Base-by-base conservation (phyloP, 2,329 filamentous ascomycete genomes). In the Parastagonospora avenae region DNA sequence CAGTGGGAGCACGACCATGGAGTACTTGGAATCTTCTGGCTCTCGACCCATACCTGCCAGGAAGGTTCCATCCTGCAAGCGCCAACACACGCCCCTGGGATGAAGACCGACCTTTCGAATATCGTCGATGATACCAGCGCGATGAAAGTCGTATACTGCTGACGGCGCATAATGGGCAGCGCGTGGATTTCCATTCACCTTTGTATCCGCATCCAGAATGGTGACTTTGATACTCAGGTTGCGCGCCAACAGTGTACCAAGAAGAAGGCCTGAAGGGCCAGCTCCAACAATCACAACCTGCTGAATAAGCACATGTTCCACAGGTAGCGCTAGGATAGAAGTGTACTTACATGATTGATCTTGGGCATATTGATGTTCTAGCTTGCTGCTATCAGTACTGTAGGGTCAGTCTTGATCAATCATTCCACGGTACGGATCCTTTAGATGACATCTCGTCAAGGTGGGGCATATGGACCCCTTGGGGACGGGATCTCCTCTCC, bases 81-180 rank as follows among this genome's bases (percentile, higher is more conserved):
- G 63, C 79, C 79, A 81, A 54, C 74, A 76, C 42, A 80, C 72
- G 12, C 72, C 68, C 43, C 67, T 64, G 16, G 78, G 74, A 14
- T 72, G 63, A 46, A 81, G 73, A 24, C 79, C 77, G 14, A 72
- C 66, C 8, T 66, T 62, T 16, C 74, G 73, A 11, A 82, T 72
- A 59, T 81, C 77, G n/a, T 80, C 77, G 14, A 87, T 71, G 9
- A 87, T 78, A 1, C 85, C 85, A 0, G 85, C 85, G n/a, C 82
- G 78, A 35, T 75, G 65, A 42, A 88, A 77, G 50, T 85, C 83
- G 33, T 80, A 80, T 37, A 84, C 79, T 1, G 83, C 84, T 1
- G 83, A 78, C 0, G 82, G 77, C 3, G 81, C 82, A 64, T 86
- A 87, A 68, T 86, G 83, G 2, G 84, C 82, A 11, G 85, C 85